phyloP scores from a whole-genome alignment of 164 flowering plant species.

The Dillenia suffruticosa region DNA sequence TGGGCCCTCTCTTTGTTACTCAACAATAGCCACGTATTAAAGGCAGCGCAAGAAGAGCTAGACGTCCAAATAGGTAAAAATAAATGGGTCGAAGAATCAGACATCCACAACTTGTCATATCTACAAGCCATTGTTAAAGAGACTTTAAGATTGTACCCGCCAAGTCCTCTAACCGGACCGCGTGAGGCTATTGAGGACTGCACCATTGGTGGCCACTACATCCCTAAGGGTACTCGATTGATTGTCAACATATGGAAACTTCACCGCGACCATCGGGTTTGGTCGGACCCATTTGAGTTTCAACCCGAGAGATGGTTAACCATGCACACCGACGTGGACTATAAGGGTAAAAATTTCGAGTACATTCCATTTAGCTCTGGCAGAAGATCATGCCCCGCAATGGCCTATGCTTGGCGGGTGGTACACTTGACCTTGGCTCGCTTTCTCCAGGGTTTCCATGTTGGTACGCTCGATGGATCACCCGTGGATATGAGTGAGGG shows the following conservation, averaged over 20 bases:
- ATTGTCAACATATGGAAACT: conserved; percentile 19
- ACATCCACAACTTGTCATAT: conserved; percentile 17
- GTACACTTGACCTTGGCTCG: conserved; percentile 17
- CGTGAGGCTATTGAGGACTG: conserved; percentile 20
- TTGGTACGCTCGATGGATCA: conserved; percentile 4
- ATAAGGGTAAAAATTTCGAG: conserved; percentile 15
- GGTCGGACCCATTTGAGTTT: conserved; percentile 16
- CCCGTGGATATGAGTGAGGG: conserved; percentile 20
- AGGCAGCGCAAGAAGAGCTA: conserved; percentile 16
- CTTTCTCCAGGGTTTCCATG: conserved; percentile 18
- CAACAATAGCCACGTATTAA: conserved; percentile 7
- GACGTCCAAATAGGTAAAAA: conserved; percentile 14
- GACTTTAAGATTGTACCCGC: conserved; percentile 14
- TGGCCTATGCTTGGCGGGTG: conserved; percentile 11
- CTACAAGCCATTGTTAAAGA: conserved; percentile 5
- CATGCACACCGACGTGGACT: not conserved
- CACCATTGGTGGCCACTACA: conserved; percentile 3
- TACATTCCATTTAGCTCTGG: conserved; percentile 23
- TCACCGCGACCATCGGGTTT: conserved; percentile 19
- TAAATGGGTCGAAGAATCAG: conserved; percentile 16
- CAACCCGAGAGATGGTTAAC: conserved; percentile 19
- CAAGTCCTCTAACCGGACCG: conserved; percentile 18
- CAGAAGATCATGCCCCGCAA: conserved; percentile 23
- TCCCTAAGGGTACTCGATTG: conserved; percentile 16
- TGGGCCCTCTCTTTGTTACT: conserved; percentile 25